These are phyloP conservation scores for Ceratobasidium sp. DNA, from an alignment of 1,284 basidiomycete genomes.

Conservation along the genomic window DNA sequence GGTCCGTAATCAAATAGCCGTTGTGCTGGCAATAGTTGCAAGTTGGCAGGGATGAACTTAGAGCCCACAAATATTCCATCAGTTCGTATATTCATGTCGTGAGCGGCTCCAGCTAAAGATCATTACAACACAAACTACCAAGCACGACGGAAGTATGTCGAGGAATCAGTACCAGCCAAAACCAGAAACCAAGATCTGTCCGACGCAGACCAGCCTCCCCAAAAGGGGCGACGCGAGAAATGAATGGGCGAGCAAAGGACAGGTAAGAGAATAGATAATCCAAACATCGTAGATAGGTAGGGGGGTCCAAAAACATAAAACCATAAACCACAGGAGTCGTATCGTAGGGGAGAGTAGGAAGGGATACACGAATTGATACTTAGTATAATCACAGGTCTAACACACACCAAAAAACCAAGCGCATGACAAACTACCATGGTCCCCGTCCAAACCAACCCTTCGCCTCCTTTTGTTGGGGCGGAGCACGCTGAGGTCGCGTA, in stretches of 20 bases:
- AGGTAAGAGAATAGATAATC: slow-evolving; percentile 40
- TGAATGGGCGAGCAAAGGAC: slow-evolving; percentile 6
- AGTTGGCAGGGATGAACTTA: not conserved
- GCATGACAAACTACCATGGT: slow-evolving; percentile 34
- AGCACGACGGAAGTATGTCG: slow-evolving; percentile 28
- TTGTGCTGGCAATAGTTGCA: not conserved
- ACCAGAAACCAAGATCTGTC: slow-evolving; percentile 31
- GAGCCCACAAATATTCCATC: slow-evolving; percentile 11
- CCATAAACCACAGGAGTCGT: slow-evolving; percentile 40
- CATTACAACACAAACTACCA: slow-evolving; percentile 39
- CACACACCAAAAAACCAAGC: slow-evolving; percentile 33
- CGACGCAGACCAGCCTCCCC: slow-evolving; percentile 28
- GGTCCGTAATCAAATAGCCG: slow-evolving; percentile 16
- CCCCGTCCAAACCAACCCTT: slow-evolving; percentile 44
- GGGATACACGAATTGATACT: slow-evolving; percentile 46
- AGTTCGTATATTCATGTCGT: slow-evolving; percentile 34
- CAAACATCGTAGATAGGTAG: slow-evolving; percentile 28
- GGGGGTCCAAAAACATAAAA: slow-evolving; percentile 33
- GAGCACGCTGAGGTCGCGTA: slow-evolving; percentile 34
- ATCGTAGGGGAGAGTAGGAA: slow-evolving; percentile 31
- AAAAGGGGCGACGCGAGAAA: slow-evolving; percentile 21
- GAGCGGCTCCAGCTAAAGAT: slow-evolving; percentile 14
- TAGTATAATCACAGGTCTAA: slow-evolving; percentile 40
- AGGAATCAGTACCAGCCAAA: slow-evolving; percentile 33
- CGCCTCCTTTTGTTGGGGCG: slow-evolving; percentile 38